A percentile compares a stretch with the other conserved stretches of the same genome.
phyloP scores from a whole-genome alignment of 78 protist genomes.

The Paratrimastix pyriformis region DNA sequence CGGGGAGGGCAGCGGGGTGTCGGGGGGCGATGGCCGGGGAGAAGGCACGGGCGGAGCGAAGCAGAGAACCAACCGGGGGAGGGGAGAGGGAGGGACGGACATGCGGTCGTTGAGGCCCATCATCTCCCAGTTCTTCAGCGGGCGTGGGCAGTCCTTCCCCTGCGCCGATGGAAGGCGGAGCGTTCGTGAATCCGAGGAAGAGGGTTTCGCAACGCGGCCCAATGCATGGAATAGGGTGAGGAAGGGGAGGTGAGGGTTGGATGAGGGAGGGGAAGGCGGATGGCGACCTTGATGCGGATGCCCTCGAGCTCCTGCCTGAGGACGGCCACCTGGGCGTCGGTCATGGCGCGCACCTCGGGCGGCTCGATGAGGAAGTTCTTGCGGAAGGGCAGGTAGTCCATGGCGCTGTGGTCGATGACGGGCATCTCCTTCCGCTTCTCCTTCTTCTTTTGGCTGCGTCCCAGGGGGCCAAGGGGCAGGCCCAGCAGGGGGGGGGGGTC shows the following conservation, averaged over 20 bases:
- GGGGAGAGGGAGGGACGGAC: too few relatives aligned
- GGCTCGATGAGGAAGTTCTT: conserved; percentile 78
- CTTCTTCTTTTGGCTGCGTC: too few relatives aligned
- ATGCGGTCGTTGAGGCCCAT: background rate
- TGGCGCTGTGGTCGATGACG: conserved; percentile 59
- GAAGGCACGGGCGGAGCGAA: too few relatives aligned
- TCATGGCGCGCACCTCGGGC: conserved; percentile 50
- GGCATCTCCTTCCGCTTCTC: conserved; percentile 17
- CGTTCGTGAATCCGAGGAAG: too few relatives aligned
- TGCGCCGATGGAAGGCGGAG: too few relatives aligned
- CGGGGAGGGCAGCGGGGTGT: conserved; percentile 56
- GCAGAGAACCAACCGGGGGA: too few relatives aligned
- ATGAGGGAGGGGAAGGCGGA: background rate
- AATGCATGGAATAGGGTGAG: too few relatives aligned
- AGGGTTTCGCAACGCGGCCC: background rate
- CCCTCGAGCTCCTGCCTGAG: conserved; percentile 37
- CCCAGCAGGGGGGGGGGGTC: too few relatives aligned
- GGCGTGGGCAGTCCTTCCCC: conserved; percentile 70
- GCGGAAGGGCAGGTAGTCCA: conserved; percentile 62
- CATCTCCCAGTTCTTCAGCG: conserved; percentile 75
- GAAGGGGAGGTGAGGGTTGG: too few relatives aligned
- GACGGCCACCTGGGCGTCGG: conserved; percentile 25
- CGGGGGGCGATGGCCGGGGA: too few relatives aligned
- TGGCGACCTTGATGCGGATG: conserved; percentile 13
- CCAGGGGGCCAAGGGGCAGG: too few relatives aligned